phyloP scores from a whole-genome alignment of 75 land plant species.

The Pinus taeda region DNA sequence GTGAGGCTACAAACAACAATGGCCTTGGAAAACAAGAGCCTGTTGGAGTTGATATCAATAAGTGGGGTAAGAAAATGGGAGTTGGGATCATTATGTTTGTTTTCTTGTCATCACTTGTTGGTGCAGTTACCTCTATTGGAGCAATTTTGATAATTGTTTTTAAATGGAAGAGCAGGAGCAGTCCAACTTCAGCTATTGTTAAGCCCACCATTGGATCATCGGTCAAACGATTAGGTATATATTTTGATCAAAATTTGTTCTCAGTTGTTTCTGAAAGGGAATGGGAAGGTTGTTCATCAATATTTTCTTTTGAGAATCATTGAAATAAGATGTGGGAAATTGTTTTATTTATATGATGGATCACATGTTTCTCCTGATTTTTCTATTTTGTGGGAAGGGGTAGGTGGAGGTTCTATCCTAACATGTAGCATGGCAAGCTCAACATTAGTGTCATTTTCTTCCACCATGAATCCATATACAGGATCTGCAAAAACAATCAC shows the following conservation, averaged over 20 bases:
- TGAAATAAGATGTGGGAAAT: background rate
- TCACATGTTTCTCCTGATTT: background rate
- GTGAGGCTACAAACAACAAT: slow-evolving; percentile 16
- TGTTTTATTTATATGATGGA: background rate
- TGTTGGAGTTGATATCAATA: slow-evolving; percentile 61
- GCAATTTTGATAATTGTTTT: slow-evolving; percentile 39
- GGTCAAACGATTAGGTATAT: slow-evolving; percentile 47
- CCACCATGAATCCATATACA: slow-evolving; percentile 52
- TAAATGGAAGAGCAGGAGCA: slow-evolving; percentile 18
- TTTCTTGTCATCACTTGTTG: slow-evolving; percentile 58
- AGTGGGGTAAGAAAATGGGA: slow-evolving; percentile 20
- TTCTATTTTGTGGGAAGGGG: background rate
- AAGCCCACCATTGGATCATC: slow-evolving; percentile 19
- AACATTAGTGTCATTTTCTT: slow-evolving; percentile 39
- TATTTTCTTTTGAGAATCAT: background rate
- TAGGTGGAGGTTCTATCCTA: slow-evolving; percentile 25
- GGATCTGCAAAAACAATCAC: slow-evolving; percentile 64
- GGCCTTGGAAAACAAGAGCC: slow-evolving; percentile 38
- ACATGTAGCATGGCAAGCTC: slow-evolving; percentile 45
- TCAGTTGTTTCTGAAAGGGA: background rate
- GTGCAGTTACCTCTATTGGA: slow-evolving; percentile 36
- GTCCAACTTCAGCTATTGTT: slow-evolving; percentile 20
- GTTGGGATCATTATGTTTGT: slow-evolving; percentile 46
- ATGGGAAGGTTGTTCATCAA: background rate
- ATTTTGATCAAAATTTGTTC: background rate